Evolutionary conservation across 177 flowering plant species (phyloP), one percentile per base, ranked within the genome.

Genomic region (Telopea speciosissima): DNA sequence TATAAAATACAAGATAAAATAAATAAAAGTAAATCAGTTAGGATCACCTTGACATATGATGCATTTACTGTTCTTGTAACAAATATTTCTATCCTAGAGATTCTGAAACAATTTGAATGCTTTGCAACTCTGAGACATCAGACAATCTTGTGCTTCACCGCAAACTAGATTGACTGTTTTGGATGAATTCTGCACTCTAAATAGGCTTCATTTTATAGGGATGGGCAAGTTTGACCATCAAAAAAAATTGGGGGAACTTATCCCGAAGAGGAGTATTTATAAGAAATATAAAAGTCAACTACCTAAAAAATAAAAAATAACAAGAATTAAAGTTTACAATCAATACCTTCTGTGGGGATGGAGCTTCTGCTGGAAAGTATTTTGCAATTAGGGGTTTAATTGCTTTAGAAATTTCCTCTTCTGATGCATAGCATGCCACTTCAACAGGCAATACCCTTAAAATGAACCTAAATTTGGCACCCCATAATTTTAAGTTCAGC

Each of bases 371-470:
- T 22, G 97, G 96, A 73, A 91, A 91, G 79, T 91, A 69, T 63
- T 81, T 77, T 16, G 68, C 79, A 62, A 91, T 78, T 62, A 91
- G 77, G 65, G 98, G 94, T 70, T 83, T 81, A 24, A 95, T 90
- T 67, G 96, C 91, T 81, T 76, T 87, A 28, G 86, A 76, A 68
- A 95, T 91, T 79, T 95, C 98, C 73, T 89, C 98, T 71, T 89
- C 97, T 64, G 99, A 93, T 63, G 97, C 80, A 87, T 95, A 93
- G 84, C 98, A 95, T 72, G 99, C 42, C 54, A 89, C 79, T 80
- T 95, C 98, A 78, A 90, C 76, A 1, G 98, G 98, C 74, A 95
- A 79, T 36, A 95, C 78, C 81, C 99, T 84, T 75, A 93, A 76
- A 75, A 93, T 82, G 80, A 91, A 95, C 81, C 99, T 95, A 73